Percentiles rank a stretch among this genome's conserved stretches.
These are phyloP conservation scores for Scheffersomyces lignosus DNA, from an alignment of 805 yeast species.

Conservation along the genomic window DNA sequence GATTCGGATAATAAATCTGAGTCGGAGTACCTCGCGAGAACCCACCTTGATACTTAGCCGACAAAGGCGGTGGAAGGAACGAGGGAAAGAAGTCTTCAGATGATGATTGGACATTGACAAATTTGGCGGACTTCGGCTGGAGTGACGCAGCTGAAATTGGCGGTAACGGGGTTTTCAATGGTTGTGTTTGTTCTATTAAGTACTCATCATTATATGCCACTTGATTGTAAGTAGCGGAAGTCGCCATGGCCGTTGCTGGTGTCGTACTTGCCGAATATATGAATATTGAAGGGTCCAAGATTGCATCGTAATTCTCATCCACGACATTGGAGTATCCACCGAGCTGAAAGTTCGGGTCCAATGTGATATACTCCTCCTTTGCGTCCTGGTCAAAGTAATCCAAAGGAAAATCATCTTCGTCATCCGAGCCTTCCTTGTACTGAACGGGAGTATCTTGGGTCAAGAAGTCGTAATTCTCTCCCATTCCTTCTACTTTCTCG, in stretches of 20 bases:
- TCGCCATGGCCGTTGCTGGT: neutral
- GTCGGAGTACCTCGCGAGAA: slow-evolving; percentile 15
- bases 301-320: slow-evolving; percentile 18
- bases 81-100: slow-evolving; percentile 22
- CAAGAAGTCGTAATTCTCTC: slow-evolving; percentile 15
- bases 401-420: slow-evolving; percentile 69
- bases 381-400: slow-evolving; percentile 58
- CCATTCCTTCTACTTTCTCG: slow-evolving; percentile 4
- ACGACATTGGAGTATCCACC: slow-evolving; percentile 7
- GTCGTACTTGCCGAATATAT: slow-evolving; percentile 12
- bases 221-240: slow-evolving; percentile 18
- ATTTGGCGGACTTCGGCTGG: slow-evolving; percentile 10
- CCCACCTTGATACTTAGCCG: slow-evolving; percentile 23
- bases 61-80: slow-evolving; percentile 18
- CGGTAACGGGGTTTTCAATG: slow-evolving; percentile 35
- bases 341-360: slow-evolving; percentile 20
- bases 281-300: slow-evolving; percentile 21
- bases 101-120: slow-evolving; percentile 9
- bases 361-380: slow-evolving; percentile 24
- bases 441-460: slow-evolving; percentile 24
- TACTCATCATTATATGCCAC: slow-evolving; percentile 47
- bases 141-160: slow-evolving; percentile 4
- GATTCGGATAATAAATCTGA: neutral
- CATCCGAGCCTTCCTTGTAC: slow-evolving; percentile 23
- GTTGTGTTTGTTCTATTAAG: slow-evolving; percentile 52